phyloP scores from a whole-genome alignment of 2,329 filamentous ascomycete species.

The Sphaerulina vaccinii region DNA sequence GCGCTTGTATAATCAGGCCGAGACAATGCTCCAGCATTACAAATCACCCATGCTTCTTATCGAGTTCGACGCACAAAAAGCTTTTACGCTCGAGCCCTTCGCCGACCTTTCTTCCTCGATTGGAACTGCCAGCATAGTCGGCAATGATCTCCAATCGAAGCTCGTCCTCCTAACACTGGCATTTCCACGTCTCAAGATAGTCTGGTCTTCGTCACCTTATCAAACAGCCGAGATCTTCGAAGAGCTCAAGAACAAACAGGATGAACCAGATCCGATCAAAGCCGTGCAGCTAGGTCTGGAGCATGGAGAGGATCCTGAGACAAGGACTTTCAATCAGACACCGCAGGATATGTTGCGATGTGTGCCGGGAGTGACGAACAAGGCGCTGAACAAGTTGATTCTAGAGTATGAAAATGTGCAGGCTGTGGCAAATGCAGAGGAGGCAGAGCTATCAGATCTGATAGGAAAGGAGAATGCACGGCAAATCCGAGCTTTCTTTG shows the following conservation, averaged over 20 bases:
- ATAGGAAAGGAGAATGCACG: conserved; percentile 76
- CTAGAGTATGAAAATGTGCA: conserved; percentile 71
- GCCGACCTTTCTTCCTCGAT: conserved; percentile 58
- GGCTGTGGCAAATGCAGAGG: conserved; percentile 83
- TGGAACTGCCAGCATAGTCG: conserved; percentile 59
- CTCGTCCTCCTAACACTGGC: conserved; percentile 88
- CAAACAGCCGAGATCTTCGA: conserved; percentile 98
- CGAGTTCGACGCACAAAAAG: conserved; percentile 96
- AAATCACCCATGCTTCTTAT: conserved; percentile 86
- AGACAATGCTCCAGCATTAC: conserved; percentile 94
- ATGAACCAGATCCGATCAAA: conserved; percentile 84
- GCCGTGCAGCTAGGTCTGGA: conserved; percentile 82
- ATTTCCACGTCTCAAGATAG: conserved; percentile 83
- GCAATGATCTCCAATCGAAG: conserved; percentile 83
- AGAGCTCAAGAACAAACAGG: conserved; percentile 82
- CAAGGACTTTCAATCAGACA: conserved; percentile 74
- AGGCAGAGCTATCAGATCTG: conserved; percentile 67
- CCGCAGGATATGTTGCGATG: conserved; percentile 87
- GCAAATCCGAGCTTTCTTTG: conserved; percentile 80
- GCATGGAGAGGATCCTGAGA: conserved; percentile 52
- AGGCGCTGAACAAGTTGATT: conserved; percentile 71
- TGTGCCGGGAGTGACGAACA: conserved; percentile 79
- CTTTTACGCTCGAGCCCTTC: conserved; percentile 77
- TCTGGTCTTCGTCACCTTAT: conserved; percentile 91
- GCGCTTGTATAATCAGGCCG: conserved; percentile 84